A percentile compares a stretch with the other conserved stretches of the same genome.
Evolutionary conservation across 2,329 filamentous ascomycete species (phyloP).

Genomic region (Curvularia eragrostidis): DNA sequence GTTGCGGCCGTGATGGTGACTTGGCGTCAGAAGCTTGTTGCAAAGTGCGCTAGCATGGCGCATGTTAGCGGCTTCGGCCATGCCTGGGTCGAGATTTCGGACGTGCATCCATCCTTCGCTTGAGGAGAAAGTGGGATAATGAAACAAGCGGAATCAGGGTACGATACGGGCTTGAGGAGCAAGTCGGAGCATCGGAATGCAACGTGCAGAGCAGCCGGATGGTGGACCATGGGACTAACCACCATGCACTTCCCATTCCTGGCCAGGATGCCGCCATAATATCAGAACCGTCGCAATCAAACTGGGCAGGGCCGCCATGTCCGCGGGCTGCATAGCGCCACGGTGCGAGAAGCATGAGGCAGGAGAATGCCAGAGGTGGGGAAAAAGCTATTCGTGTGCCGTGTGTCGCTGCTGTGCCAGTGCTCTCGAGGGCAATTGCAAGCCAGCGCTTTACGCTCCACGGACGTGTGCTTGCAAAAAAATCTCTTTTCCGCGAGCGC

Average conservation of each 20-base stretch:
- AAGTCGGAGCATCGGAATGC: slow-evolving; percentile 19
- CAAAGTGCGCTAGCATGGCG: slow-evolving; percentile 4
- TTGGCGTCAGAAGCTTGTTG: slow-evolving; percentile 24
- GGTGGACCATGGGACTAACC: slow-evolving; percentile 2
- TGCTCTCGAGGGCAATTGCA: not conserved
- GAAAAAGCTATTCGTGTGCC: slow-evolving; percentile 14
- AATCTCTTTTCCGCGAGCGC: slow-evolving; percentile 12
- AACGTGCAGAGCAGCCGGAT: slow-evolving; percentile 10
- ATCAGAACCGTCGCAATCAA: not conserved
- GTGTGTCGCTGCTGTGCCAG: slow-evolving; percentile 16
- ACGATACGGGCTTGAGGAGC: slow-evolving; percentile 1
- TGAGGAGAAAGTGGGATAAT: slow-evolving; percentile 14
- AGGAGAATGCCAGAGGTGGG: slow-evolving; percentile 24
- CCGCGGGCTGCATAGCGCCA: slow-evolving; percentile 8
- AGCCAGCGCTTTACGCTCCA: slow-evolving; percentile 7
- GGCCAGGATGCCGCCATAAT: too few species aligned
- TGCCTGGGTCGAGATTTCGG: slow-evolving; percentile 22
- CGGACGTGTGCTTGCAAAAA: slow-evolving; percentile 15
- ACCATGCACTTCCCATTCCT: not conserved
- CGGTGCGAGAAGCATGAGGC: slow-evolving; percentile 21
- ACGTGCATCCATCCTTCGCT: slow-evolving; percentile 19
- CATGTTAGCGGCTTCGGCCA: slow-evolving; percentile 21
- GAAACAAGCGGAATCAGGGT: slow-evolving; percentile 8
- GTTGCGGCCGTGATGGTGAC: slow-evolving; percentile 10
- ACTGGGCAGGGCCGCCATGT: slow-evolving; percentile 11